Evolutionary conservation across 2,329 filamentous ascomycete species (phyloP).

Genomic region (Fusarium lateritium): DNA sequence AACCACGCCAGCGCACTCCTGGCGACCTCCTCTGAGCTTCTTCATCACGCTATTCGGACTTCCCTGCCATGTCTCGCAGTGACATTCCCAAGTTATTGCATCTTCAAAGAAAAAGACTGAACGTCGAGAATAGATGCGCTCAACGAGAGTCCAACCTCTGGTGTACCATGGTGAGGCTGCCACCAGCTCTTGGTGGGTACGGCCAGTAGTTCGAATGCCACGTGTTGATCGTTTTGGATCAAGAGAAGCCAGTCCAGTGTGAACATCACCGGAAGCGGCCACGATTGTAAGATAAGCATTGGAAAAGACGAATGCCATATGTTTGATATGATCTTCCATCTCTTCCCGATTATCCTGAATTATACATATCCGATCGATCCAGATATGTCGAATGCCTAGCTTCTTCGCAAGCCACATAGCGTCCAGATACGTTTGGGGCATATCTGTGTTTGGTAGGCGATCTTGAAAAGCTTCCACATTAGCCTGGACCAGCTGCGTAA

Average conservation of each 20-base stretch:
- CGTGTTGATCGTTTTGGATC: conserved; percentile 53
- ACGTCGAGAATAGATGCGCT: conserved; percentile 60
- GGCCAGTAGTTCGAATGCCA: conserved; percentile 44
- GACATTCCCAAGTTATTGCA: conserved; percentile 61
- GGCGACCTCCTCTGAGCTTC: conserved; percentile 51
- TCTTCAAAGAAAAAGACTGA: conserved; percentile 62
- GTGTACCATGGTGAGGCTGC: conserved; percentile 57
- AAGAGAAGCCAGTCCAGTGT: conserved; percentile 56
- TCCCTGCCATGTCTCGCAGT: conserved; percentile 61
- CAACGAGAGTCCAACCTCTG: conserved; percentile 62
- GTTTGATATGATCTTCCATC: conserved; percentile 57
- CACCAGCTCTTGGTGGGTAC: conserved; percentile 58
- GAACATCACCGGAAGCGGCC: conserved; percentile 58
- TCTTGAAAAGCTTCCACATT: conserved; percentile 57
- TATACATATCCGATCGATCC: conserved; percentile 64
- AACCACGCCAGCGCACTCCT: conserved; percentile 53
- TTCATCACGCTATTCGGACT: conserved; percentile 52
- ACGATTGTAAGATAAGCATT: conserved; percentile 63
- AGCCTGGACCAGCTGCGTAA: conserved; percentile 53
- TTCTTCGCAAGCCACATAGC: conserved; percentile 62
- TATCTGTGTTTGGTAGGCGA: conserved; percentile 55
- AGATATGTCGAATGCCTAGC: conserved; percentile 60
- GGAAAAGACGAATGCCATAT: conserved; percentile 63
- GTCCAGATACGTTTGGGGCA: conserved; percentile 60
- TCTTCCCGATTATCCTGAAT: conserved; percentile 61